phyloP scores from a whole-genome alignment of 2,329 filamentous ascomycete species.

The Clonostachys byssicola region DNA sequence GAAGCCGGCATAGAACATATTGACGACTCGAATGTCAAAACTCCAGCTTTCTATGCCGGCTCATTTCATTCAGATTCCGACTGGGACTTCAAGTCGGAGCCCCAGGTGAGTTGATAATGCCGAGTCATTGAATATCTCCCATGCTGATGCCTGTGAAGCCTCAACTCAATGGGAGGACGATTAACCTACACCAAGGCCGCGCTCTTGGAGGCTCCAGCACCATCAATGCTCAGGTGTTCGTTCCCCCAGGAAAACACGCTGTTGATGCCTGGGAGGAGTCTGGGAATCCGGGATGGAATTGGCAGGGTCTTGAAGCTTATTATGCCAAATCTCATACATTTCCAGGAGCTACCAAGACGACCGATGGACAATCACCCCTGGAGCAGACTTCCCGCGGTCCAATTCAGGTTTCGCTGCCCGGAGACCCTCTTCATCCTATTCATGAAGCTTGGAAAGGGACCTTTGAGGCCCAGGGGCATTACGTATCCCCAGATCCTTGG shows the following conservation, averaged over 20 bases:
- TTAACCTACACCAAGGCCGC: conserved; percentile 7
- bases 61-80: conserved; percentile 13
- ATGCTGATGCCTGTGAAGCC: too few species aligned
- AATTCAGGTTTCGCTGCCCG: too few species aligned
- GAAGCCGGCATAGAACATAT: conserved; percentile 10
- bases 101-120: conserved; percentile 10
- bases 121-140: too few species aligned
- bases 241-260: conserved; percentile 5
- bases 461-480: too few species aligned
- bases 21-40: conserved; percentile 13
- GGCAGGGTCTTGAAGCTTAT: conserved; percentile 8
- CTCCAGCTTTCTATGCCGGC: conserved; percentile 14
- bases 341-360: too few species aligned
- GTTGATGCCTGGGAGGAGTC: conserved; percentile 14
- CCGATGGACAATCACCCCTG: too few species aligned
- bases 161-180: too few species aligned
- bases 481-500: too few species aligned
- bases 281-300: conserved; percentile 19
- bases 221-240: conserved; percentile 17
- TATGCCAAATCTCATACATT: too few species aligned
- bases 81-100: conserved; percentile 15
- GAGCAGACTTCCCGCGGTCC: too few species aligned
- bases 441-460: too few species aligned
- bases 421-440: neutral
- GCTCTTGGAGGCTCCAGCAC: conserved; percentile 17